Evolutionary conservation across 441 rosid genomes (phyloP).

Genomic region (Daphne laureola): DNA sequence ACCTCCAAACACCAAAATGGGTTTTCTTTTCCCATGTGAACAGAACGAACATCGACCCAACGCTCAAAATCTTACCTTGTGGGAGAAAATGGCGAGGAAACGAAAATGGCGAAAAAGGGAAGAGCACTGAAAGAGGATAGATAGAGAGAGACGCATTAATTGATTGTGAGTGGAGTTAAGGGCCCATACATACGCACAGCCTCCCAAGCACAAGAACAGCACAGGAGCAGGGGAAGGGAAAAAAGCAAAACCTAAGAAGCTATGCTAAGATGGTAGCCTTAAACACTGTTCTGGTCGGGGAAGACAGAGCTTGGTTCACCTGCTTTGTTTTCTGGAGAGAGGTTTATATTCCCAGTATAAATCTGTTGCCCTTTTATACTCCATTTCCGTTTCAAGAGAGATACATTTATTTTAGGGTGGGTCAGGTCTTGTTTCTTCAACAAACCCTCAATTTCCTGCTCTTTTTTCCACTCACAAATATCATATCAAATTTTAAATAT

Average conservation of each 20-base stretch:
- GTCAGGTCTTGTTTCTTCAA: too few relatives aligned
- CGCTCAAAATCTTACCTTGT: slow-evolving; percentile 22
- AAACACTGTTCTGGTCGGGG: not conserved
- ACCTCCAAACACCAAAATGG: slow-evolving; percentile 19
- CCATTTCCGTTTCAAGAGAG: too few relatives aligned
- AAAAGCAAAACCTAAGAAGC: not conserved
- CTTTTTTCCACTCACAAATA: too few relatives aligned
- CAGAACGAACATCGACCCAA: slow-evolving; percentile 2
- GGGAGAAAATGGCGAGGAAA: slow-evolving; percentile 24
- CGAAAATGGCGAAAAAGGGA: slow-evolving; percentile 28
- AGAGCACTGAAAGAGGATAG: slow-evolving; percentile 28
- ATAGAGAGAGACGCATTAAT: slow-evolving; percentile 30
- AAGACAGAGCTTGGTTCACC: not conserved
- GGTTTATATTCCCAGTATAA: not conserved
- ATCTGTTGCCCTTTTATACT: not conserved
- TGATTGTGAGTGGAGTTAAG: slow-evolving; percentile 49
- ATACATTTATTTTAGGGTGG: too few relatives aligned
- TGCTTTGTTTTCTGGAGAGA: too few relatives aligned
- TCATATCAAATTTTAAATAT: too few relatives aligned
- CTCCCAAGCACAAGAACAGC: slow-evolving; percentile 42
- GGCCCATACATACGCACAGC: slow-evolving; percentile 74
- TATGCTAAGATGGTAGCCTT: not conserved
- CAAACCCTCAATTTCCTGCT: too few relatives aligned
- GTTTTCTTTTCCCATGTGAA: slow-evolving; percentile 9
- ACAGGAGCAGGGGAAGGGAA: not conserved